Evolutionary conservation across 768 basidiomycete genomes (phyloP), one percentile per base, ranked within the genome.

Genomic region (Infundibulicybe gibba): DNA sequence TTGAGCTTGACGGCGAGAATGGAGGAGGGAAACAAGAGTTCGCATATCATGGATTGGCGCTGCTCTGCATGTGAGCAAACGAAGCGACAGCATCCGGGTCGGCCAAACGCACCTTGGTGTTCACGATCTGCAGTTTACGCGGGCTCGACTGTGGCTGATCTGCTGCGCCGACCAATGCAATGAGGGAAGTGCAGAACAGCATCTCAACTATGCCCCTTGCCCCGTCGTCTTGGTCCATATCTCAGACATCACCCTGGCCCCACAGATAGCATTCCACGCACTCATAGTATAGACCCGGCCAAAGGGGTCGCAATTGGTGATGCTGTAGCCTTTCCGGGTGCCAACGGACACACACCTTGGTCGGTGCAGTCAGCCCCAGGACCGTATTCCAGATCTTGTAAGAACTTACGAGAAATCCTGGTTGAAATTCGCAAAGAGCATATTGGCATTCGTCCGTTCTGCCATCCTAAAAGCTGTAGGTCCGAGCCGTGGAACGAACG

Each of bases 21-120:
- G 3, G 92, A 91, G 1, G 93, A 94, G 1, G 97, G 97, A 63
- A 99, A 99, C 5, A 97, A 79, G 14, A 98, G 82, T 61, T 99
- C 97, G 81, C 97, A 98, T 48, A 99, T 99, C 76, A 94, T 94
- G 17, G 90, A 94, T 78, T 97, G 93, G 19, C 97, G 86, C 91
- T 95, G 25, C 20, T 11, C 6, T 15, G 12, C 19, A 12, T 30
- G 16, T 14, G 30, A 34, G 40, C 8, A 3, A 12, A 37, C 17
- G 31, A 43, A 11, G 3, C 21, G 35, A 3, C 10, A 17, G 3
- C 32, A 16, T 3, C 30, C 10, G 12, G 15, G 8, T 25, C 31
- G 3, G 19, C 25, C 1, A 32, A 13, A 38, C 79, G 37, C 44
- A 92, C 94, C 79, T 99, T 99, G 12, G 97, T 99, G 63, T 99